Evolutionary conservation across 2,329 filamentous ascomycete species (phyloP).

Genomic region (Tolypocladium tundrense): DNA sequence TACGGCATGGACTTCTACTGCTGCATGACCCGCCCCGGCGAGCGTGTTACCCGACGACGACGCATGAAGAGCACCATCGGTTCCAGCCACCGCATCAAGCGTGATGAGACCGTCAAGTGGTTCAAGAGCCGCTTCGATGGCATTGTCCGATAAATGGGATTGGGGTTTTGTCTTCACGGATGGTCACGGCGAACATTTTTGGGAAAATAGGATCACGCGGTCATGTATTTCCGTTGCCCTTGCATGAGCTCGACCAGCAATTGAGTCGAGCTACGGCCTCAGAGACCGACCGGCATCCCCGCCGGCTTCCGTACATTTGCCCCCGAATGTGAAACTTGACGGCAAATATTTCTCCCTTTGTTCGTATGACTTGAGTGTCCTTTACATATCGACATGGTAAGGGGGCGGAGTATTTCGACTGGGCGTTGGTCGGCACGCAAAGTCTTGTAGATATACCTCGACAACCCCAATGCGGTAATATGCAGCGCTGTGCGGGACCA

Average conservation of each 20-base stretch:
- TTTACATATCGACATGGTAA: background rate
- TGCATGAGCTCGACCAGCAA: constrained; percentile 43
- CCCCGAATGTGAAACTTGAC: constrained; percentile 22
- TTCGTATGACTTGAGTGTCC: background rate
- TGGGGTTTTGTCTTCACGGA: constrained; percentile 22
- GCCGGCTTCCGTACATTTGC: constrained; percentile 47
- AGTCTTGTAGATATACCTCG: background rate
- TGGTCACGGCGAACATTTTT: constrained; percentile 30
- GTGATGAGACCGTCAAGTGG: constrained; percentile 95
- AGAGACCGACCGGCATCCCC: constrained; percentile 61
- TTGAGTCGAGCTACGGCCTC: constrained; percentile 56
- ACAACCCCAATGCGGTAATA: background rate
- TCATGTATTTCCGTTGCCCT: constrained; percentile 34
- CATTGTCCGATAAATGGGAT: constrained; percentile 80
- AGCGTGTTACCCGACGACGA: constrained; percentile 93
- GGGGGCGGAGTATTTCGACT: background rate
- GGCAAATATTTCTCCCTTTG: background rate
- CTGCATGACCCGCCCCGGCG: constrained; percentile 99
- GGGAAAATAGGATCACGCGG: constrained; percentile 20
- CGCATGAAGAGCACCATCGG: constrained; percentile 82
- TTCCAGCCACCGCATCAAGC: constrained; percentile 83
- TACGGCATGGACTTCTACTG: constrained; percentile 99
- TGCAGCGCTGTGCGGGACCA: background rate
- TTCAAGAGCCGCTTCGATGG: constrained; percentile 87
- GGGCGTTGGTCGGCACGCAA: background rate